Conservation (phyloP, 129 eudicot genomes). For the Flaveria bidentis region DNA sequence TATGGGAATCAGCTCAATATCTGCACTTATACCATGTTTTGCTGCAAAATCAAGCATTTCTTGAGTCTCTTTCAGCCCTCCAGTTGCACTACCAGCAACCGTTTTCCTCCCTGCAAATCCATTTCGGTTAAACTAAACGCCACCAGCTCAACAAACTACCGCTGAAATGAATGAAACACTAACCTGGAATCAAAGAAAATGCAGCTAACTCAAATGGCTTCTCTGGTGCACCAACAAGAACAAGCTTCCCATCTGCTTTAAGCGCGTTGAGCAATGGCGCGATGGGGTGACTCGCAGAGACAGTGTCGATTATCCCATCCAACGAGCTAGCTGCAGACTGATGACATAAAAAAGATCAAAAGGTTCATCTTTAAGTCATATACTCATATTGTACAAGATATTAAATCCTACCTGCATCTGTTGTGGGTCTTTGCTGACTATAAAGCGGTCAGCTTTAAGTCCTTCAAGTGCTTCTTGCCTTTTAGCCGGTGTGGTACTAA, state of each 20-base stretch:
- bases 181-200: conserved; percentile 44
- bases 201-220: conserved; percentile 48
- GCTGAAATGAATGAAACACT: neutral
- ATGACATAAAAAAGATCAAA: neutral
- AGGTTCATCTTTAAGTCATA: neutral
- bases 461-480: conserved; percentile 49
- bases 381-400: neutral
- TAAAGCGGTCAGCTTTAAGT: conserved; percentile 50
- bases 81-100: conserved; percentile 47
- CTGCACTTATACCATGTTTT: conserved; percentile 43
- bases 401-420: conserved; percentile 41
- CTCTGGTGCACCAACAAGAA: conserved; percentile 56
- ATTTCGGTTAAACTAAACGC: neutral
- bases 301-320: conserved; percentile 65
- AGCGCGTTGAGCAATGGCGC: conserved; percentile 43
- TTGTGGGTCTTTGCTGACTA: conserved; percentile 44
- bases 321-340: conserved; percentile 42
- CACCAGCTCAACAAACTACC: neutral
- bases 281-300: conserved; percentile 52
- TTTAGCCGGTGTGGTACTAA: conserved; percentile 46
- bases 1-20: conserved; percentile 43
- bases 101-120: conserved; percentile 42
- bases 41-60: conserved; percentile 61
- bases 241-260: conserved; percentile 54
- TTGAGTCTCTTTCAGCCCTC: conserved; percentile 56